These are phyloP conservation scores for Leishmania gerbilli DNA, from an alignment of 208 protist genomes.

Conservation along the genomic window DNA sequence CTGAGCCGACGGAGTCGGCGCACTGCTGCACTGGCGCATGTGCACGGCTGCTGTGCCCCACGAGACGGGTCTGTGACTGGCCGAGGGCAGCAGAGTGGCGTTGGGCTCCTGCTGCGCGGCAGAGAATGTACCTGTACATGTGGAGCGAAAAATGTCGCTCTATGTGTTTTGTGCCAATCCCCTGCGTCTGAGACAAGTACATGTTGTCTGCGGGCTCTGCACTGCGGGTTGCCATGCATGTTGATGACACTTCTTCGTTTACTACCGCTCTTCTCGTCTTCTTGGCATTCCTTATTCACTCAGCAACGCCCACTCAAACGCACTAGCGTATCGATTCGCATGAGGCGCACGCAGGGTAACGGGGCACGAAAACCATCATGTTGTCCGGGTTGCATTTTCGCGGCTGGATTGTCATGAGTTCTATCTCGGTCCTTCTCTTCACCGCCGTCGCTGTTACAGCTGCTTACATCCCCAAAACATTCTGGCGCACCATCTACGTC, in stretches of 20 bases:
- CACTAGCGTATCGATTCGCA: background rate
- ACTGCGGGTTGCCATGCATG: background rate
- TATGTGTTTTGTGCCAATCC: background rate
- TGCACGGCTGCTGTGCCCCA: background rate
- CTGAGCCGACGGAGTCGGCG: background rate
- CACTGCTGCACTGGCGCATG: background rate
- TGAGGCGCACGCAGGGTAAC: background rate
- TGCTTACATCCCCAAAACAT: slow-evolving; percentile 40
- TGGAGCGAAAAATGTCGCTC: background rate
- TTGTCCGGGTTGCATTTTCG: slow-evolving; percentile 31
- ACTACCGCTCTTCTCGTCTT: background rate
- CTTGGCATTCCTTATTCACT: background rate
- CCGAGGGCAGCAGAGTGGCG: background rate
- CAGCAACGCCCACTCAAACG: slow-evolving; percentile 1
- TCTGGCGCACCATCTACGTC: slow-evolving; percentile 54
- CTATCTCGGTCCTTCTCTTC: slow-evolving; percentile 53
- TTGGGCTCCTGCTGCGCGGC: background rate
- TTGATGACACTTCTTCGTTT: background rate
- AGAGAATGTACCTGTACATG: background rate
- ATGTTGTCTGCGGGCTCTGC: background rate
- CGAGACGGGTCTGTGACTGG: background rate
- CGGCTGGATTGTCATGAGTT: slow-evolving; percentile 57
- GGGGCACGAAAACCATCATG: background rate
- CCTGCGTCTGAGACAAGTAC: background rate
- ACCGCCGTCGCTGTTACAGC: slow-evolving; percentile 51